These are phyloP conservation scores for Lithospermum erythrorhizon DNA, from an alignment of 257 asterid species.

Conservation along the genomic window DNA sequence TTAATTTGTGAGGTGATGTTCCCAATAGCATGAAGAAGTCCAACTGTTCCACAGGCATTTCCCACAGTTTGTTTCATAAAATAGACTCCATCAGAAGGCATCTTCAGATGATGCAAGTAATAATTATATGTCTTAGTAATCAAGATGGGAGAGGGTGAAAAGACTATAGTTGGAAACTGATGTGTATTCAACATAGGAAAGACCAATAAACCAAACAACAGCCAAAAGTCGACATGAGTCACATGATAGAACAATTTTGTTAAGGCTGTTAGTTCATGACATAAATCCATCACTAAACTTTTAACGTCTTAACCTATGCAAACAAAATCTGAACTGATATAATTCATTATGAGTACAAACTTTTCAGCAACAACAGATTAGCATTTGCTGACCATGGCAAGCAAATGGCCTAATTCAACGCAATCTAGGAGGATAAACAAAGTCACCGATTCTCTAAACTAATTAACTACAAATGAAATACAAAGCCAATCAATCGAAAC, in stretches of 20 bases:
- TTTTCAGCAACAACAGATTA: background rate
- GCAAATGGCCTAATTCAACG: no score
- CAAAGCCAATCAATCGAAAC: background rate
- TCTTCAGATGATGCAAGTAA: slow-evolving; percentile 37
- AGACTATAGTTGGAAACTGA: background rate
- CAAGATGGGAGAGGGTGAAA: background rate
- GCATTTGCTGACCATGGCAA: no score
- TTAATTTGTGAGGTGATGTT: slow-evolving; percentile 79
- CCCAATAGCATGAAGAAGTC: slow-evolving; percentile 93
- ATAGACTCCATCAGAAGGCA: slow-evolving; percentile 49
- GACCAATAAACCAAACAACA: background rate
- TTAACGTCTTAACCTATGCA: background rate
- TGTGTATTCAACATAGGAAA: background rate
- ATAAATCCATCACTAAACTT: background rate
- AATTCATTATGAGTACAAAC: no score
- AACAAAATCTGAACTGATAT: background rate
- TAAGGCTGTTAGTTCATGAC: background rate
- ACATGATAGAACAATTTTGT: background rate
- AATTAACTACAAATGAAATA: background rate
- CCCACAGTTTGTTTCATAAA: slow-evolving; percentile 96
- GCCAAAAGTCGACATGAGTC: background rate
- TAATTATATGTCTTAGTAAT: background rate
- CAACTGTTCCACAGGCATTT: slow-evolving; percentile 97
- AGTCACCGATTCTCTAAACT: background rate
- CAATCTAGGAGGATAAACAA: no score